A percentile compares a stretch with the other conserved stretches of the same genome.
Evolutionary conservation across 2,329 filamentous ascomycete genomes (phyloP).

Genomic region (Zopfia rhizophila): DNA sequence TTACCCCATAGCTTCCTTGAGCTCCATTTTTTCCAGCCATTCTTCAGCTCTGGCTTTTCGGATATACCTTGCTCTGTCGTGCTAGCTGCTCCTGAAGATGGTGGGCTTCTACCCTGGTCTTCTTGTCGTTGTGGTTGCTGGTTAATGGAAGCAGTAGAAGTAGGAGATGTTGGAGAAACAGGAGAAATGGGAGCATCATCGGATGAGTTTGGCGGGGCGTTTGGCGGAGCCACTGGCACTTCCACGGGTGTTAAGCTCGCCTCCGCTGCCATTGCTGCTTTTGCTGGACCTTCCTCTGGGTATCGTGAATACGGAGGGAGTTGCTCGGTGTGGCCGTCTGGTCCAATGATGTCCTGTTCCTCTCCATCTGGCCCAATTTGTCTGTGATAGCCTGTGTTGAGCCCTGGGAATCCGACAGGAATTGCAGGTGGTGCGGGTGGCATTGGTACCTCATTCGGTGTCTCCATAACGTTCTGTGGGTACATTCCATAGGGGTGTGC

Average conservation of each 20-base stretch:
- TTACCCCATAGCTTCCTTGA: slow-evolving; percentile 59
- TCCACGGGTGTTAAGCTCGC: slow-evolving; percentile 44
- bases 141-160: slow-evolving; percentile 20
- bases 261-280: slow-evolving; percentile 60
- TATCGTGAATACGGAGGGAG: slow-evolving; percentile 92
- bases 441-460: slow-evolving; percentile 40
- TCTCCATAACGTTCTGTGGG: slow-evolving; percentile 77
- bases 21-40: slow-evolving; percentile 49
- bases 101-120: too few species aligned
- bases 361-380: slow-evolving; percentile 83
- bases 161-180: slow-evolving; percentile 26
- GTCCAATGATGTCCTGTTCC: slow-evolving; percentile 87
- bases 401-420: slow-evolving; percentile 79
- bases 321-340: slow-evolving; percentile 89
- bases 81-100: too few species aligned
- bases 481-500: slow-evolving; percentile 90
- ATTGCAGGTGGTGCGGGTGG: slow-evolving; percentile 58
- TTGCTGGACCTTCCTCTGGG: slow-evolving; percentile 75
- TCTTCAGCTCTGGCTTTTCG: slow-evolving; percentile 42
- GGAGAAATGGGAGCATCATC: slow-evolving; percentile 40
- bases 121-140: slow-evolving; percentile 3
- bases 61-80: slow-evolving; percentile 30
- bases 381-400: slow-evolving; percentile 73
- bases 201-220: slow-evolving; percentile 29
- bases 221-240: slow-evolving; percentile 1